Conservation (phyloP, 2,329 filamentous ascomycete species). For the Neocucurbitaria cava region DNA sequence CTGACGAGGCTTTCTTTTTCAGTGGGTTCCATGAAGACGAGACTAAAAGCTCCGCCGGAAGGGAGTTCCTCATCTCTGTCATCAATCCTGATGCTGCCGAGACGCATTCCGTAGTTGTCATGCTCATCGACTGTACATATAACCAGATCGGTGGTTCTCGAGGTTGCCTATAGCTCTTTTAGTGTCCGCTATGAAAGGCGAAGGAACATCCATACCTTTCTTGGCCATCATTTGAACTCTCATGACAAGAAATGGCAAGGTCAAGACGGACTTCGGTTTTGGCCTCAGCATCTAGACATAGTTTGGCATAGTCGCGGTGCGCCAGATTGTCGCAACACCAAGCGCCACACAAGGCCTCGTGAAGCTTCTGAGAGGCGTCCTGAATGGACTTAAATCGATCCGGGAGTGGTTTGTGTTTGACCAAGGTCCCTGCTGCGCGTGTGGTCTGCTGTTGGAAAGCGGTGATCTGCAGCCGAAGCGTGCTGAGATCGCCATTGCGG, state of each 20-base stretch:
- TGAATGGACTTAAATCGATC: conserved; percentile 12
- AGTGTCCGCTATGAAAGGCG: conserved; percentile 12
- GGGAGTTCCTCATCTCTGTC: background rate
- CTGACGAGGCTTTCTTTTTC: conserved; percentile 26
- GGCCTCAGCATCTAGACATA: conserved; percentile 30
- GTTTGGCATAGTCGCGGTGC: conserved; percentile 30
- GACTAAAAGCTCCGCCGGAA: background rate
- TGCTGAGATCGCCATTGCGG: conserved; percentile 20
- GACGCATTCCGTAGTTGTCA: conserved; percentile 1
- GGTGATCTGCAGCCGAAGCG: conserved; percentile 16
- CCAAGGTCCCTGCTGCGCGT: background rate
- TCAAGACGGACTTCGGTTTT: conserved; percentile 27
- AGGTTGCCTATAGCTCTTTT: background rate
- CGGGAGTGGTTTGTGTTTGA: conserved; percentile 10
- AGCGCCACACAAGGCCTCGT: conserved; percentile 28
- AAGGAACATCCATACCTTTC: conserved; percentile 16
- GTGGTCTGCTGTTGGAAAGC: conserved; percentile 20
- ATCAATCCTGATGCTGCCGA: background rate
- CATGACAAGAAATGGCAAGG: conserved; percentile 10
- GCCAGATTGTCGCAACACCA: conserved; percentile 28
- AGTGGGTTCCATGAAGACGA: conserved; percentile 4
- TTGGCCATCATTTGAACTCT: background rate
- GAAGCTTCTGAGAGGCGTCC: conserved; percentile 27
- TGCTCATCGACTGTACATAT: conserved; percentile 30
- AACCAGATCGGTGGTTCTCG: conserved; percentile 30